Conservation (phyloP, 306 rosid genomes). For the Dalbergia oliveri region DNA sequence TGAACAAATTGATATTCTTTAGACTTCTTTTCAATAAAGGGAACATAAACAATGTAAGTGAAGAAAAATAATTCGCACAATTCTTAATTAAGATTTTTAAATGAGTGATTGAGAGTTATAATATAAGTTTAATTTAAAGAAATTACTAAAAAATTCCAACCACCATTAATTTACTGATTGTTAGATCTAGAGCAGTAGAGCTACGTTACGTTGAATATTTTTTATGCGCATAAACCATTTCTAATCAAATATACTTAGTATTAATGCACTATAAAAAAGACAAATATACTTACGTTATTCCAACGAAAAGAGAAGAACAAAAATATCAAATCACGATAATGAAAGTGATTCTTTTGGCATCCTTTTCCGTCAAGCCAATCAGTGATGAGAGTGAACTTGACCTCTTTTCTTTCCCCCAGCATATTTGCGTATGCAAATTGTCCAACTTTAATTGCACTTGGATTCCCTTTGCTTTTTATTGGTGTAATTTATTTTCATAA, state of each 20-base stretch:
- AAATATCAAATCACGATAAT: not conserved
- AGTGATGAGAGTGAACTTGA: not conserved
- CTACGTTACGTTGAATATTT: not conserved
- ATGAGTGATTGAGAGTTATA: not conserved
- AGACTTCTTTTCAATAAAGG: not conserved
- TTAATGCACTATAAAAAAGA: too few relatives aligned
- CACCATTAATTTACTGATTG: not conserved
- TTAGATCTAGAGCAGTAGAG: not conserved
- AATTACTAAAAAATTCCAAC: not conserved
- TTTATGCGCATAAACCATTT: not conserved
- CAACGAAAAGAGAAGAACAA: not conserved
- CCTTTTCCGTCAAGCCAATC: not conserved
- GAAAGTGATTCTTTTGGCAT: not conserved
- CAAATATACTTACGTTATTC: not conserved
- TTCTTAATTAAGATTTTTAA: too few relatives aligned
- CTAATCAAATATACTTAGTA: not conserved
- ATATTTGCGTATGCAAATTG: not conserved
- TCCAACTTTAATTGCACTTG: not conserved
- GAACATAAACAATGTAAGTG: too few relatives aligned
- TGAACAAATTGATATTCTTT: not conserved
- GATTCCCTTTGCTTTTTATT: not conserved
- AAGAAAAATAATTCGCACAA: too few relatives aligned
- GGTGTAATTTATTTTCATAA: too few relatives aligned
- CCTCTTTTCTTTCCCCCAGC: not conserved
- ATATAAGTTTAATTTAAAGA: not conserved